Base-by-base conservation (phyloP, 345 rosid genomes). In the Linum trigynum region DNA sequence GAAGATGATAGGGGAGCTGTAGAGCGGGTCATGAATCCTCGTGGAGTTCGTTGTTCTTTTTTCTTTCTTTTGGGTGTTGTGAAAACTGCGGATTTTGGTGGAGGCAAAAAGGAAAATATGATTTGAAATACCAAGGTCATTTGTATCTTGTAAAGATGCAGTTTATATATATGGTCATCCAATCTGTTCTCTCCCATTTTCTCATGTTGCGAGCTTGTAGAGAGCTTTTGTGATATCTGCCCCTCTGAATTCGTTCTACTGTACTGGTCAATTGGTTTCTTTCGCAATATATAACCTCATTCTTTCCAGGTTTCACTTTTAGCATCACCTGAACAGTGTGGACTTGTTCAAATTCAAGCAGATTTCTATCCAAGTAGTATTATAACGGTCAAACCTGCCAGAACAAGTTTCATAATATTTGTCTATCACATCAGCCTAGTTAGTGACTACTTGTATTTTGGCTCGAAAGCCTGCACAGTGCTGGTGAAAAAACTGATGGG, bases 1-100 rank as follows among this genome's bases (percentile, higher is more conserved):
- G 16, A 32, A 61, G 69, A 75, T 75, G 78, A 80, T 76, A 78
- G 75, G 66, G 83, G 66, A 79, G 77, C 80, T 70, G 55, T 65
- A 75, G 82, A 75, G 82, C 70, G 77, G 32, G 69, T 74, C 78
- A 70, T 59, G 71, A 55, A 59, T 67, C 67, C 66, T 75, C 71
- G 78, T 78, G 71, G 75, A 75, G 71, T 82, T 67, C 74, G 69
- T 72, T 41, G 6, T 41, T 41, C 45, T 57, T 67, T 78, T 61
- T 50, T 72, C 9, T 8, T 41, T 41, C 45, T 57, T 67, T 78
- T 61, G 42, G 70, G 65, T 80, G 75, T 59, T 82, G 86, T 85
- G 77, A 82, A 80, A 76, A 79, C 68, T 23, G 32, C 32, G 77
- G 68, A 51, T 61, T 69, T 61, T 62, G 74, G 76, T 66, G 86